Conservation (phyloP, 148 eudicot genomes). For the Arctostaphylos glauca region DNA sequence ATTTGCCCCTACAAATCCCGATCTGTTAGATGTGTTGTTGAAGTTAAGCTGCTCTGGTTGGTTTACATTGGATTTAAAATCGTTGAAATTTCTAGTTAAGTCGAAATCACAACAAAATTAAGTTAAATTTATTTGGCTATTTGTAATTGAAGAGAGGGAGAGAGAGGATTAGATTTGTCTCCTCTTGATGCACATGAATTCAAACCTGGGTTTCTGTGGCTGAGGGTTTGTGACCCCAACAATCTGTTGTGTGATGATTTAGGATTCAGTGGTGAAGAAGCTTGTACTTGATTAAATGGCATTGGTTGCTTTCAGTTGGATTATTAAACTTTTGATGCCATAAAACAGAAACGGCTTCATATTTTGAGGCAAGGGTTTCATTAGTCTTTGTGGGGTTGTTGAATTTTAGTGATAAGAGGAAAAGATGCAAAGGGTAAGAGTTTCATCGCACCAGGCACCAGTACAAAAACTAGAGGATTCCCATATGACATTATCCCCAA, state of each 20-base stretch:
- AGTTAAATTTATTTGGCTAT: not conserved
- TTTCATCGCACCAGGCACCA: conserved; percentile 64
- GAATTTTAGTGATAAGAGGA: not conserved
- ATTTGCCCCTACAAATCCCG: conserved; percentile 5
- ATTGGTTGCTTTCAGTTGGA: conserved; percentile 10
- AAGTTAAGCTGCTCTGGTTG: not conserved
- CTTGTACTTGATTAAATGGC: not conserved
- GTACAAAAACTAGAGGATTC: conserved; percentile 78
- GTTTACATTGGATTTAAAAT: not conserved
- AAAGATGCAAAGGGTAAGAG: conserved; percentile 69
- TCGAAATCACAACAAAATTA: not conserved
- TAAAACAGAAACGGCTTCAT: not conserved
- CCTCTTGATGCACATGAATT: not conserved
- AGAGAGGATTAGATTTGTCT: not conserved
- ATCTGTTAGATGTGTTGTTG: not conserved
- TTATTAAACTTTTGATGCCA: not conserved
- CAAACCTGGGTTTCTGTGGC: not conserved
- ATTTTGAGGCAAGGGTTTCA: not conserved
- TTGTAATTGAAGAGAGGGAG: not conserved
- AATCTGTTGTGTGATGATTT: not conserved
- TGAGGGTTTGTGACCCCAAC: not conserved
- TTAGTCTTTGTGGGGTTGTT: not conserved
- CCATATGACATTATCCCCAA: conserved; percentile 73
- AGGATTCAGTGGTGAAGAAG: conserved; percentile 6
- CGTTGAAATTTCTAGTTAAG: not conserved